Evolutionary conservation across 345 rosid species (phyloP).

Genomic region (Arabis hirsuta): DNA sequence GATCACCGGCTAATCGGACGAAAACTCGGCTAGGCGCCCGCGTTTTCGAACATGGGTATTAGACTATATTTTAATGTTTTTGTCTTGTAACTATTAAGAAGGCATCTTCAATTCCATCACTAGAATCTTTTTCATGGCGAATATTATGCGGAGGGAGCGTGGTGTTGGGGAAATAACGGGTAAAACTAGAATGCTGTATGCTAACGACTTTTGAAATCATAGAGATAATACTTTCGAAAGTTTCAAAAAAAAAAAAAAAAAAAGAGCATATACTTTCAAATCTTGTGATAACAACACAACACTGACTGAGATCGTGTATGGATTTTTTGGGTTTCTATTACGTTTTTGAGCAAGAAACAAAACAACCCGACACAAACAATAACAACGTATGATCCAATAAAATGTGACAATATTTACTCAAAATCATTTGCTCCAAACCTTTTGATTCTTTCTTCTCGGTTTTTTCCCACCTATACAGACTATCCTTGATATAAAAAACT

Average conservation of each 20-base stretch:
- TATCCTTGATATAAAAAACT: not conserved
- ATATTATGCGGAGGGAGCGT: too few species aligned
- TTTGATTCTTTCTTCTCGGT: not conserved
- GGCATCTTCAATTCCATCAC: conserved; percentile 1
- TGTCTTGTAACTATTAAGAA: too few species aligned
- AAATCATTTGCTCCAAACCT: conserved; percentile 9
- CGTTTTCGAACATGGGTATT: too few species aligned
- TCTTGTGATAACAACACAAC: not conserved
- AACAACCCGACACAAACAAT: not conserved
- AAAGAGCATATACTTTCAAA: not conserved
- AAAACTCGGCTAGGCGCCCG: too few species aligned
- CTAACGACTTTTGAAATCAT: not conserved
- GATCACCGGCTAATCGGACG: too few species aligned
- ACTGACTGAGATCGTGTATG: not conserved
- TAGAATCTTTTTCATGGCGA: not conserved
- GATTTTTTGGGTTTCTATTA: not conserved
- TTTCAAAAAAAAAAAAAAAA: too few species aligned
- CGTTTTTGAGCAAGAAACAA: not conserved
- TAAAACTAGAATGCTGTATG: too few species aligned
- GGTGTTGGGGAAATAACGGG: too few species aligned
- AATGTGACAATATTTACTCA: conserved; percentile 29
- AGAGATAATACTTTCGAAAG: too few species aligned
- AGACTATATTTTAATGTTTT: too few species aligned
- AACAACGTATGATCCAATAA: not conserved
- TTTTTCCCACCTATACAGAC: conserved; percentile 7